phyloP scores from a whole-genome alignment of 495 filamentous ascomycete genomes.

The Pyrenula aspistea region DNA sequence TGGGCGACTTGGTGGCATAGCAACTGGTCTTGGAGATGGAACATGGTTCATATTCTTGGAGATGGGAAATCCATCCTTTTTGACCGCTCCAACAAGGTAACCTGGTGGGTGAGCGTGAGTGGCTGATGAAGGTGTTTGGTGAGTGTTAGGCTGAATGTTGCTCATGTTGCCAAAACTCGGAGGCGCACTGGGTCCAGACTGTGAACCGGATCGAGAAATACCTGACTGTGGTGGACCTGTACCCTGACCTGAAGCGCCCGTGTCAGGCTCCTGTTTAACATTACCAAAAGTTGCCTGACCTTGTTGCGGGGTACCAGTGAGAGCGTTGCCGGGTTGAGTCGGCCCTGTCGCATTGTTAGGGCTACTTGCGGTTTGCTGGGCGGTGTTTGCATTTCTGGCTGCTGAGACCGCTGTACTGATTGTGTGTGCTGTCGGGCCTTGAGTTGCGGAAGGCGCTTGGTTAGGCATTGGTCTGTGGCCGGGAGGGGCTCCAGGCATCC shows the following conservation, averaged over 20 bases:
- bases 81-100: conserved; percentile 15
- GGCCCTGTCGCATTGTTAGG: conserved; percentile 15
- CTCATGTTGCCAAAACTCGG: conserved; percentile 3
- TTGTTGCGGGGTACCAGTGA: conserved; percentile 9
- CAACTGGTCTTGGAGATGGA: conserved; percentile 56
- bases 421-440: conserved; percentile 35
- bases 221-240: not conserved
- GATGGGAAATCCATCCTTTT: conserved; percentile 48
- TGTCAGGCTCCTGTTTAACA: not conserved
- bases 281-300: conserved; percentile 2
- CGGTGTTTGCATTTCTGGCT: conserved; percentile 29
- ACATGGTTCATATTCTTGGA: conserved; percentile 59
- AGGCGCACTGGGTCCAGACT: not conserved
- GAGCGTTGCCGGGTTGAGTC: conserved; percentile 12
- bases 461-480: not conserved
- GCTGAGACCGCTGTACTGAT: conserved; percentile 42
- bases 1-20: conserved; percentile 59
- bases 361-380: not conserved
- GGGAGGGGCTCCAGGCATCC: not conserved
- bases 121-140: conserved; percentile 2
- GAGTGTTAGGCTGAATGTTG: conserved; percentile 7
- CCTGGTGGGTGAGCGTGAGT: conserved; percentile 41
- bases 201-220: not conserved
- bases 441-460: conserved; percentile 5
- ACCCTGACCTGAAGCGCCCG: not conserved